Evolutionary conservation across 225 moss, liverwort and hornwort species (phyloP).

Genomic region (Sphagnum tenellum): DNA sequence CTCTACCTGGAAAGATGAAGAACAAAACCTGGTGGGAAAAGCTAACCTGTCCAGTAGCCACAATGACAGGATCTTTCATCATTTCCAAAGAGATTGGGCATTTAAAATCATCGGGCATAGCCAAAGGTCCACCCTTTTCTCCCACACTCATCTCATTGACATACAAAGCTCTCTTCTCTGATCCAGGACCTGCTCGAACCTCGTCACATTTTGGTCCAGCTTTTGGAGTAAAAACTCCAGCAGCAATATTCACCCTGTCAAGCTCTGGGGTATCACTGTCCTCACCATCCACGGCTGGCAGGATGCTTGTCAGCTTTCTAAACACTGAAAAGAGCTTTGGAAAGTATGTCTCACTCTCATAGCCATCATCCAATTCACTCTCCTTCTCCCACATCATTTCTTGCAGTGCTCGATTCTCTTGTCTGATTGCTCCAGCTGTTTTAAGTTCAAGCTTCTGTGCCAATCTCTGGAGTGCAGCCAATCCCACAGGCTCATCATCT

Average conservation of each 20-base stretch:
- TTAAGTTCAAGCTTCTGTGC: slow-evolving; percentile 23
- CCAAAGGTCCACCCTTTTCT: slow-evolving; percentile 13
- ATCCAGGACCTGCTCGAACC: slow-evolving; percentile 7
- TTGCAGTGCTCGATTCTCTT: slow-evolving; percentile 27
- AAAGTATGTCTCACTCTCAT: slow-evolving; percentile 19
- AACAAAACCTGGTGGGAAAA: not conserved
- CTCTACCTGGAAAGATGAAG: not conserved
- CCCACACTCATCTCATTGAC: slow-evolving; percentile 21
- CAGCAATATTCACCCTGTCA: slow-evolving; percentile 23
- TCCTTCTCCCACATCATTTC: slow-evolving; percentile 27
- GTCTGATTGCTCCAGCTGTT: slow-evolving; percentile 20
- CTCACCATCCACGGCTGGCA: slow-evolving; percentile 18
- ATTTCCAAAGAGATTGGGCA: slow-evolving; percentile 63
- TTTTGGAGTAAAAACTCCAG: slow-evolving; percentile 16
- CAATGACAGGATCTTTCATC: slow-evolving; percentile 65
- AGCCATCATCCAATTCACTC: slow-evolving; percentile 12
- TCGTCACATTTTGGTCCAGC: slow-evolving; percentile 8
- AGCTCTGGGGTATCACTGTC: slow-evolving; percentile 14
- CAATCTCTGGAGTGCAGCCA: slow-evolving; percentile 14
- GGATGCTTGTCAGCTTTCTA: slow-evolving; percentile 23
- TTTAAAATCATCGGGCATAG: slow-evolving; percentile 50
- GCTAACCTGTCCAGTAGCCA: slow-evolving; percentile 50
- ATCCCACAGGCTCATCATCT: slow-evolving; percentile 13
- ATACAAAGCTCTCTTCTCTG: slow-evolving; percentile 7
- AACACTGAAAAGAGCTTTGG: slow-evolving; percentile 20